Evolutionary conservation across 768 basidiomycete genomes (phyloP).

Genomic region (Kwoniella heveanensis): DNA sequence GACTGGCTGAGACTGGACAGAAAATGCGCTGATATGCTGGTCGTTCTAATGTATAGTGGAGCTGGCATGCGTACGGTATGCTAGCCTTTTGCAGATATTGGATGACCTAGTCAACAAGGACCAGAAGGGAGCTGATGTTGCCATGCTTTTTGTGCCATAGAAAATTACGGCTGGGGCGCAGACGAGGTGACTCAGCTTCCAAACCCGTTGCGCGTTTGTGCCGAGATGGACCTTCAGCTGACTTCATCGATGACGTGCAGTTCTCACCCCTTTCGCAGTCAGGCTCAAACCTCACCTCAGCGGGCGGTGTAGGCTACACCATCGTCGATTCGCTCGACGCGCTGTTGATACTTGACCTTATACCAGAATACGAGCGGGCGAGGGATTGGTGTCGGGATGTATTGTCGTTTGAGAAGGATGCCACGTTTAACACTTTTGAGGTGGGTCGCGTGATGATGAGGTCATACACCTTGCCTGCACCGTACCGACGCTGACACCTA

Average conservation of each 20-base stretch:
- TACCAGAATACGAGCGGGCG: slow-evolving; percentile 75
- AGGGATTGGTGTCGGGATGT: slow-evolving; percentile 72
- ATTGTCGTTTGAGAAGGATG: slow-evolving; percentile 76
- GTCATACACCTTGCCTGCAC: no score
- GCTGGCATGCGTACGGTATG: slow-evolving; percentile 25
- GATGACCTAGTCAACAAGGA: no score
- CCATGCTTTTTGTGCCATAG: no score
- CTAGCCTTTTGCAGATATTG: no score
- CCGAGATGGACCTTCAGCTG: no score
- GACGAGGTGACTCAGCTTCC: slow-evolving; percentile 17
- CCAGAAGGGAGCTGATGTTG: no score
- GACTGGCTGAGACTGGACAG: no score
- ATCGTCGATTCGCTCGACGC: slow-evolving; percentile 86
- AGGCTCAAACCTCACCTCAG: slow-evolving; percentile 73
- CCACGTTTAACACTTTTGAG: slow-evolving; percentile 84
- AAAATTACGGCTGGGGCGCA: slow-evolving; percentile 24
- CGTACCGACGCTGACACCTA: no score
- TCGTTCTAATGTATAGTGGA: slow-evolving; percentile 16
- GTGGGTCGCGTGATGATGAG: slow-evolving; percentile 59
- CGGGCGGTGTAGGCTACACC: slow-evolving; percentile 82
- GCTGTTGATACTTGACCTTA: slow-evolving; percentile 79
- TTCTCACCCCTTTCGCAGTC: slow-evolving; percentile 78
- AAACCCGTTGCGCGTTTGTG: not conserved
- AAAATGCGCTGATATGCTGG: no score
- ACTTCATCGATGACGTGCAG: slow-evolving; percentile 54